Percentiles rank a stretch among this genome's conserved stretches.
These are phyloP conservation scores for Omphalea diandra DNA, from an alignment of 441 rosid species.

Conservation along the genomic window DNA sequence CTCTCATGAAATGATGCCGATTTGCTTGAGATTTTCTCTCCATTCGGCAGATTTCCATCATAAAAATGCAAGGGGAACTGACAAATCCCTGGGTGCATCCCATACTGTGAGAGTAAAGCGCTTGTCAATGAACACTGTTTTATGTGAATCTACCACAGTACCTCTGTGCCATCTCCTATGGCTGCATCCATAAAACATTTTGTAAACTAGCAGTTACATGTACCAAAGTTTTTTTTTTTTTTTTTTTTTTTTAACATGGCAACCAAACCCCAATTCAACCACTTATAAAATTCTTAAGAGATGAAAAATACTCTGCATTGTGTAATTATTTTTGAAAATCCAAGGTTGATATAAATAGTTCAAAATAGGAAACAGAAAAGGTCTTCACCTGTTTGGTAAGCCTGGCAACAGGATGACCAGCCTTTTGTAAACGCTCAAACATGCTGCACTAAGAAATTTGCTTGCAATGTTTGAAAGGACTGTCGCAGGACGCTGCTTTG, in stretches of 20 bases:
- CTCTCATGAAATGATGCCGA: constrained; percentile 72
- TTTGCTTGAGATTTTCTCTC: constrained; percentile 65
- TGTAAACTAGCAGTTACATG: background rate
- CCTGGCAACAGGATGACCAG: constrained; percentile 93
- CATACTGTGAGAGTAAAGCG: constrained; percentile 60
- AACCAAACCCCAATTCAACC: background rate
- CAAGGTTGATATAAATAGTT: background rate
- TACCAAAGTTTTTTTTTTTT: background rate
- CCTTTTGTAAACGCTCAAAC: constrained; percentile 99
- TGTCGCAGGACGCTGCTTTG: constrained; percentile 99
- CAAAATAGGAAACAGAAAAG: background rate
- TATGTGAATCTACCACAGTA: background rate
- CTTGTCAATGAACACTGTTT: constrained; percentile 14
- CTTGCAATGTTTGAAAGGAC: constrained; percentile 97
- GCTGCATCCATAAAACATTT: constrained; percentile 2
- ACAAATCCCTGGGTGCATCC: constrained; percentile 99
- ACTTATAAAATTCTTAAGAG: background rate
- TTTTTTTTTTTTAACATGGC: too few relatives aligned
- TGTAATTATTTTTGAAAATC: constrained; percentile 2
- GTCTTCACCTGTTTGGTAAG: constrained; percentile 83
- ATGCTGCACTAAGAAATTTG: constrained; percentile 93
- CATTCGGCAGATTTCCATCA: constrained; percentile 82
- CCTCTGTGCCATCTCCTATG: background rate
- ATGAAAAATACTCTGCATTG: background rate
- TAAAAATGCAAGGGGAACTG: constrained; percentile 88